Conservation (phyloP, 345 rosid genomes). For the Rhodomyrtus tomentosa region DNA sequence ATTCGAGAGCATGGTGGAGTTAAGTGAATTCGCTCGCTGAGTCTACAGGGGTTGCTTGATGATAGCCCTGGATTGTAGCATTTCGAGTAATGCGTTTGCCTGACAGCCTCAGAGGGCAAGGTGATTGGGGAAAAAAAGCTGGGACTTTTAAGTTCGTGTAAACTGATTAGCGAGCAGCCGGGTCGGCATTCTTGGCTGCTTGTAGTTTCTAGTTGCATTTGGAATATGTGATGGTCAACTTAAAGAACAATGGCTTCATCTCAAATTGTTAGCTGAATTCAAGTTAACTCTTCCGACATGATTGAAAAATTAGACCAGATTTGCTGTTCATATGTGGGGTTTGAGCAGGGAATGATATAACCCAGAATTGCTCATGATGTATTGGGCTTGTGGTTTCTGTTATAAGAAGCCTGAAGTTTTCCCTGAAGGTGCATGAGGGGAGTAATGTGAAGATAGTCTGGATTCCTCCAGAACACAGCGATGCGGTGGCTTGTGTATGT, state of each 20-base stretch:
- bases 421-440: constrained; percentile 34
- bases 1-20: not conserved
- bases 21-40: not conserved
- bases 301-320: not conserved
- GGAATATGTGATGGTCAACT: not conserved
- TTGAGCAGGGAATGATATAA: not conserved
- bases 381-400: not conserved
- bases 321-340: not conserved
- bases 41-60: not conserved
- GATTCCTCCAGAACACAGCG: constrained; percentile 77
- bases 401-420: not conserved
- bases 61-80: not conserved
- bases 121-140: not conserved
- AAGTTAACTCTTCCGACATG: not conserved
- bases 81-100: not conserved
- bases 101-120: not conserved
- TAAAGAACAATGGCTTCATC: not conserved
- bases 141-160: not conserved
- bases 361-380: not conserved
- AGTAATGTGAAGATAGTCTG: constrained; percentile 55
- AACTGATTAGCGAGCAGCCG: not conserved
- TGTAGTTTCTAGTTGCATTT: not conserved
- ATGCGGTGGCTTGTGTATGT: constrained; percentile 56
- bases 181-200: not conserved
- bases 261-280: not conserved